Evolutionary conservation across 176 grass and related monocot species (phyloP).

Genomic region (Calamus simplicifolius): DNA sequence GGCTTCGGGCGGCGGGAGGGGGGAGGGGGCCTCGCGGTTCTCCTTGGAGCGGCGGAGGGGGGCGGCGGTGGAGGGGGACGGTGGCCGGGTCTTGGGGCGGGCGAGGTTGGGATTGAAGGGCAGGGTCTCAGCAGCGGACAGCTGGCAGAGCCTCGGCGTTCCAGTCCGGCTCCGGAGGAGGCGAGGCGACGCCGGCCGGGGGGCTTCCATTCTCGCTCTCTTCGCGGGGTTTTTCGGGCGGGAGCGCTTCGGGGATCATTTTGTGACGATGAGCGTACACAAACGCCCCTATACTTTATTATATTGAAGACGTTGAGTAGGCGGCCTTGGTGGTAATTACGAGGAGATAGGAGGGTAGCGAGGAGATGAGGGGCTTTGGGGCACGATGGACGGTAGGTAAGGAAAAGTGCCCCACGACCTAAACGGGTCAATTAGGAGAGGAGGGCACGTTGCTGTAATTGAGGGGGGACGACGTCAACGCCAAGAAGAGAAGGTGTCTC

Average conservation of each 20-base stretch:
- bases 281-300: too few relatives aligned
- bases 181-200: background rate
- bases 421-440: constrained; percentile 8
- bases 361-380: too few relatives aligned
- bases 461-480: too few relatives aligned
- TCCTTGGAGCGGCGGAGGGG: constrained; percentile 8
- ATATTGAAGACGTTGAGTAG: too few relatives aligned
- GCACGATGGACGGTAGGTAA: constrained; percentile 40
- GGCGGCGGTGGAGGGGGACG: background rate
- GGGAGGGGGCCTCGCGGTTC: constrained; percentile 17
- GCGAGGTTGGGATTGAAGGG: too few relatives aligned
- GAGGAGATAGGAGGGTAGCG: constrained; percentile 24
- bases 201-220: background rate
- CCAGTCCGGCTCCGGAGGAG: too few relatives aligned
- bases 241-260: background rate
- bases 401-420: constrained; percentile 35
- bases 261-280: too few relatives aligned
- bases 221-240: background rate
- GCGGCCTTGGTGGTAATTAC: background rate
- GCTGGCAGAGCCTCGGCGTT: too few relatives aligned
- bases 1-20: constrained; percentile 3
- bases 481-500: too few relatives aligned
- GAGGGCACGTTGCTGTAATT: background rate
- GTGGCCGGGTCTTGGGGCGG: background rate
- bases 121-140: too few relatives aligned